Evolutionary conservation across 2,329 filamentous ascomycete genomes (phyloP), one percentile per base, ranked within the genome.

Genomic region (Colletotrichum higginsianum): DNA sequence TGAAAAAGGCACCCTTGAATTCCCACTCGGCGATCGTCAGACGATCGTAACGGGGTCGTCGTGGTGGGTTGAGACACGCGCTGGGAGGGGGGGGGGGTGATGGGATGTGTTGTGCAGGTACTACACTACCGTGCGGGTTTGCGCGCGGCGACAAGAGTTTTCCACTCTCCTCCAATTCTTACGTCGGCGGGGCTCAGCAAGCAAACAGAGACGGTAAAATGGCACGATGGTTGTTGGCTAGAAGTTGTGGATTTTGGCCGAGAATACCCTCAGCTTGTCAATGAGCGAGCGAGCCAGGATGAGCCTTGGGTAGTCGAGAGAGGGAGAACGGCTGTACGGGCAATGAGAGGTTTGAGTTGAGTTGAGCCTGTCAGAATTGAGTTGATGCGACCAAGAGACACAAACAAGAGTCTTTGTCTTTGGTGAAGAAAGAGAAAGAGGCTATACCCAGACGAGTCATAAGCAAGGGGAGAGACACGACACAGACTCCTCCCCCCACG

Each of bases 181-280:
- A 46, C 30, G 68, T 71, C 64, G 57, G 68, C 57, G 68, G 57
- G 64, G 66, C 44, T 15, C 6, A 30, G 30, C 30, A 30, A 30
- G 30, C 30, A 30, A 30, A 7, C 30, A 35, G 52, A 42, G 57
- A 13, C 12, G 23, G 30, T 8, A 62, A 57, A 56, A 63, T 67
- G 42, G 57, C 64, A 67, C 64, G 68, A 71, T 67, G 30, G 30
- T 30, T 30, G 67, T 47, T 57, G 44, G 50, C 46, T 57, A 50
- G 26, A 26, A 49, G 57, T 23, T 21, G 16, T 11, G 47, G 44
- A 30, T 21, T 21, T 52, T 23, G 55, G 49, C 40, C 23, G 9
- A 61, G 56, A 66, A 65, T 26, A 50, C 23, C 18, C 38, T 40
- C 30, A 42, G 67, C 38, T 57, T 26, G 26, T 4, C 4, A 26